These are phyloP conservation scores for Favolaschia claudopus DNA, from an alignment of 768 basidiomycete species.

Conservation along the genomic window DNA sequence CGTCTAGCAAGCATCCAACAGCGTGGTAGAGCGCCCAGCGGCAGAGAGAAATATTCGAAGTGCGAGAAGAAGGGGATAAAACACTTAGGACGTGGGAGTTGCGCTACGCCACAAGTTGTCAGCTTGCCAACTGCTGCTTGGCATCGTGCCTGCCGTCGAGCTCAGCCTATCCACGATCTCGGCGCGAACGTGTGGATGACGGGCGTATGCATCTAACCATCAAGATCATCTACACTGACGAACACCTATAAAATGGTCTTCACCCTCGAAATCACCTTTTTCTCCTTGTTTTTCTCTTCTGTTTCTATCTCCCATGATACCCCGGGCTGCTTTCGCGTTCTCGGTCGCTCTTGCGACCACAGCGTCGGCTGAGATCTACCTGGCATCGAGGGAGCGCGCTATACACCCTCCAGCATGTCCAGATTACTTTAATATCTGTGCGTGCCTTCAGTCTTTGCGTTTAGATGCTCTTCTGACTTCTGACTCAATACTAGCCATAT, in stretches of 20 bases:
- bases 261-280: not conserved
- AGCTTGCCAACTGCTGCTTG: no score
- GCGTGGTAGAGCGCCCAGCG: no score
- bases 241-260: not conserved
- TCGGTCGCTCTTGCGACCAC: not conserved
- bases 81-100: no score
- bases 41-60: no score
- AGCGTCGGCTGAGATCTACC: not conserved
- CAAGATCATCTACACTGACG: not conserved
- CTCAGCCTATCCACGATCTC: no score
- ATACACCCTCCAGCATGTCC: not conserved
- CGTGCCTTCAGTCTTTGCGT: not conserved
- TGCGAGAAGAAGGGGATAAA: no score
- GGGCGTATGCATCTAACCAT: no score
- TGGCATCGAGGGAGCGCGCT: not conserved
- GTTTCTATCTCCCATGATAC: slow-evolving; percentile 5
- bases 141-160: no score
- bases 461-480: not conserved
- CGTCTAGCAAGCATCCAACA: no score
- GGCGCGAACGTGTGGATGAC: no score
- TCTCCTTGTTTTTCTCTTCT: not conserved
- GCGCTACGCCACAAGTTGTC: no score
- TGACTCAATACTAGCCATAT: slow-evolving; percentile 31
- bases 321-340: not conserved
- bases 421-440: slow-evolving; percentile 16